These are phyloP conservation scores for Lentinus tigrinus DNA, from an alignment of 768 basidiomycete genomes.

Conservation along the genomic window DNA sequence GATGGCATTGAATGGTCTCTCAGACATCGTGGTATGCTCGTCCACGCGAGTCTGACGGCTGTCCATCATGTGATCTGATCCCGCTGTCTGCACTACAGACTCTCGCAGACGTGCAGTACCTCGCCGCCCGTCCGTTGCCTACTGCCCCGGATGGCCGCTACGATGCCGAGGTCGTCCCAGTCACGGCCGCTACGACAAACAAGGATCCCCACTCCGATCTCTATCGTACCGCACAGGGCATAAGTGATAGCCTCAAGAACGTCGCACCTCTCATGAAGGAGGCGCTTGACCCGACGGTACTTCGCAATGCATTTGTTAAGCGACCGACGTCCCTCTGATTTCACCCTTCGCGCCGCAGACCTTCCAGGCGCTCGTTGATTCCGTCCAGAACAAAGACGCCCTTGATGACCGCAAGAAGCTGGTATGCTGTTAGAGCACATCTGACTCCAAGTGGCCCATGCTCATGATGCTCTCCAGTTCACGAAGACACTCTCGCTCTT, in stretches of 20 bases:
- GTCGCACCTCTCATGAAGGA: conserved; percentile 18
- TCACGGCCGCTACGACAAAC: conserved; percentile 19
- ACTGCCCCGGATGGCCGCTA: conserved; percentile 45
- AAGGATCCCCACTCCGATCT: conserved; percentile 35
- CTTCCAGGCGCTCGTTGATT: conserved; percentile 48
- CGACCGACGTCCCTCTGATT: not conserved
- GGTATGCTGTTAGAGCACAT: conserved; percentile 41
- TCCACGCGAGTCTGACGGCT: not conserved
- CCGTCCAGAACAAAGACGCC: conserved; percentile 52
- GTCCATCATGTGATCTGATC: not conserved
- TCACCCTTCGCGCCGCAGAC: conserved; percentile 25
- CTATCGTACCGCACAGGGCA: conserved; percentile 28
- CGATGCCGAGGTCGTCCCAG: conserved; percentile 36
- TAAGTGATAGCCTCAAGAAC: conserved; percentile 11
- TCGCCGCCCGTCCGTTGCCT: conserved; percentile 38
- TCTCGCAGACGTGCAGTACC: conserved; percentile 34
- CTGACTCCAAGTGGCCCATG: not conserved
- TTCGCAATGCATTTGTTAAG: not conserved
- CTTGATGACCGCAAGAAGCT: conserved; percentile 78
- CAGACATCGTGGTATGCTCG: conserved; percentile 9
- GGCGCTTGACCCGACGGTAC: conserved; percentile 7
- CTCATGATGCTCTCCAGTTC: conserved; percentile 44
- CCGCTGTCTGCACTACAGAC: conserved; percentile 1
- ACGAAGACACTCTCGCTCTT: conserved; percentile 68
- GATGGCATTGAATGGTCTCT: conserved; percentile 6